Conservation (phyloP, 2,329 filamentous ascomycete species). For the Exophiala spinifera region DNA sequence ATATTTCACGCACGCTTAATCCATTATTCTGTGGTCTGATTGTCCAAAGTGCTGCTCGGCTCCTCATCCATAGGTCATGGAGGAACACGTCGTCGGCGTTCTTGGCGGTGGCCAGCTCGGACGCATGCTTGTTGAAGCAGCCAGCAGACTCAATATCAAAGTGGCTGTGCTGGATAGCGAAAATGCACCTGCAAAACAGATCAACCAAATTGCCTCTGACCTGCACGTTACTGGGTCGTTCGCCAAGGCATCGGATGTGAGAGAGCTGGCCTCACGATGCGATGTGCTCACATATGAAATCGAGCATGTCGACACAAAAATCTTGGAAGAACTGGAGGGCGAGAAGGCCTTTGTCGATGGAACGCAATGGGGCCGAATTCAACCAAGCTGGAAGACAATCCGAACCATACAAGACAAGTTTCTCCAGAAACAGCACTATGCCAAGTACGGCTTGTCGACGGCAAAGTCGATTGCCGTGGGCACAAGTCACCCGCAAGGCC, state of each 20-base stretch:
- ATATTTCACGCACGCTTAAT: too few relatives aligned
- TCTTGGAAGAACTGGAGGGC: slow-evolving; percentile 73
- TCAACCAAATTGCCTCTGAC: slow-evolving; percentile 58
- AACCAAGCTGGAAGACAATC: slow-evolving; percentile 77
- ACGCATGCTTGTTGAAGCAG: slow-evolving; percentile 90
- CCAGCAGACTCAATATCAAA: slow-evolving; percentile 71
- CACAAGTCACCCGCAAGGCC: slow-evolving; percentile 43
- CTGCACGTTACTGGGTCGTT: slow-evolving; percentile 77
- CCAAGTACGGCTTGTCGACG: slow-evolving; percentile 61
- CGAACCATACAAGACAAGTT: slow-evolving; percentile 85
- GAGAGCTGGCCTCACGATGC: slow-evolving; percentile 65
- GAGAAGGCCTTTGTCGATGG: slow-evolving; percentile 22
- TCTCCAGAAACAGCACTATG: slow-evolving; percentile 73
- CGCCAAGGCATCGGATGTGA: slow-evolving; percentile 73
- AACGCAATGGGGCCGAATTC: slow-evolving; percentile 45
- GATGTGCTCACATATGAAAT: slow-evolving; percentile 88
- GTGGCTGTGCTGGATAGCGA: slow-evolving; percentile 76
- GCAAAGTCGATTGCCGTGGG: slow-evolving; percentile 64
- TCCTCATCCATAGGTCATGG: slow-evolving; percentile 11
- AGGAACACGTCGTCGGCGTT: slow-evolving; percentile 43
- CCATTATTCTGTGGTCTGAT: too few relatives aligned
- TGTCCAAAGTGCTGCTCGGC: too few relatives aligned
- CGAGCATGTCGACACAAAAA: slow-evolving; percentile 79
- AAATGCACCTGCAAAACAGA: slow-evolving; percentile 73
- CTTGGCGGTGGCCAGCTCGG: slow-evolving; percentile 72